A percentile compares a stretch with the other conserved stretches of the same genome.
phyloP scores from a whole-genome alignment of 306 rosid genomes.

The Erythrophleum fordii region DNA sequence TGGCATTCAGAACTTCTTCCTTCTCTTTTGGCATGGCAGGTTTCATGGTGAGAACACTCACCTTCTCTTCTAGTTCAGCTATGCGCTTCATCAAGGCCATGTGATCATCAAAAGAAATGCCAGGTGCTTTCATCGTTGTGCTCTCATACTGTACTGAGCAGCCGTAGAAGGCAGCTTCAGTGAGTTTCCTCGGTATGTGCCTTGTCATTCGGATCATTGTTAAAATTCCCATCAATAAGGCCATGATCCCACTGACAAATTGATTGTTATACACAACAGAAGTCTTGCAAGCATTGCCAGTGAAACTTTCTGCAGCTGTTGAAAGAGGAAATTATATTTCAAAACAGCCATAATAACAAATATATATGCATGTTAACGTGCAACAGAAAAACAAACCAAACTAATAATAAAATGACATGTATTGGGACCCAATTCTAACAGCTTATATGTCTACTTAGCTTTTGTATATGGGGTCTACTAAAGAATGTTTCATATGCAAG shows the following conservation, averaged over 20 bases:
- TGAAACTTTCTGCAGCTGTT: conserved; percentile 48
- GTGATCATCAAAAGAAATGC: conserved; percentile 54
- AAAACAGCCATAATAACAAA: not conserved
- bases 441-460: not conserved
- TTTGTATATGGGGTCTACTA: not conserved
- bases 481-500: not conserved
- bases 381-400: not conserved
- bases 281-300: conserved; percentile 47
- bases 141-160: conserved; percentile 59
- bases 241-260: conserved; percentile 68
- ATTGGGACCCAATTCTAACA: not conserved
- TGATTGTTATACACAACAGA: conserved; percentile 47
- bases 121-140: conserved; percentile 31
- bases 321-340: not conserved
- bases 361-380: not conserved
- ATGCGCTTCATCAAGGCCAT: conserved; percentile 77
- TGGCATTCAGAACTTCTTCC: conserved; percentile 71
- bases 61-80: conserved; percentile 85
- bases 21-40: conserved; percentile 80
- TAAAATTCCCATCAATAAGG: conserved; percentile 71
- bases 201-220: conserved; percentile 70
- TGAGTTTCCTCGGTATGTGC: conserved; percentile 77
- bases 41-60: conserved; percentile 48
- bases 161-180: conserved; percentile 66
- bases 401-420: not conserved